A percentile compares a stretch with the other conserved stretches of the same genome.
phyloP scores from a whole-genome alignment of 768 basidiomycete species.

The Leccinum barrowsii region DNA sequence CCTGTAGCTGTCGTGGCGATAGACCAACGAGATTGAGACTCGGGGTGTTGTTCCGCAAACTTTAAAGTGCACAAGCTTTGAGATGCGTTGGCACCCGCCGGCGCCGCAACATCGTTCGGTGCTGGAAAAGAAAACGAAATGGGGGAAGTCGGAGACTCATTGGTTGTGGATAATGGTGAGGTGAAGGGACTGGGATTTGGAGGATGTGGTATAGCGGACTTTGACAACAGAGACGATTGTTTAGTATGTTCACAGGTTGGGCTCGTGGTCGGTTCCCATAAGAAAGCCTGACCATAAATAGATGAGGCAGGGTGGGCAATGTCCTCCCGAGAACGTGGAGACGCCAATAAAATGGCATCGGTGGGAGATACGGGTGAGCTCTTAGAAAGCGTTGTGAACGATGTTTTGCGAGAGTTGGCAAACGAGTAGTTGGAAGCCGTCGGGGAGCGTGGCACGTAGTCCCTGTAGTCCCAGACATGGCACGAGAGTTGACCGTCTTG shows the following conservation, averaged over 20 bases:
- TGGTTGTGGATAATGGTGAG: neutral
- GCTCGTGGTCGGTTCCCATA: neutral
- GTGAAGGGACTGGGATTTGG: slow-evolving; percentile 1
- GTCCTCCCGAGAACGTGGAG: slow-evolving; percentile 20
- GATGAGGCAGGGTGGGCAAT: slow-evolving; percentile 25
- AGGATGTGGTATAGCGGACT: slow-evolving; percentile 3
- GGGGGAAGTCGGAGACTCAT: slow-evolving; percentile 5
- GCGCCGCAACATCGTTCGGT: neutral
- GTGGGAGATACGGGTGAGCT: slow-evolving; percentile 23
- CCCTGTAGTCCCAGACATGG: slow-evolving; percentile 19
- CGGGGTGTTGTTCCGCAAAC: neutral
- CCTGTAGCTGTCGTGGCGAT: slow-evolving; percentile 25
- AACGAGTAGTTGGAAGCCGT: slow-evolving; percentile 28
- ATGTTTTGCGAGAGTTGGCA: slow-evolving; percentile 23
- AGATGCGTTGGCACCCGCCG: too few relatives aligned
- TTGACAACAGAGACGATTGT: neutral
- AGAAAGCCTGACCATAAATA: slow-evolving; percentile 3
- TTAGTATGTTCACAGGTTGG: neutral
- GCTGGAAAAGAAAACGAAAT: neutral
- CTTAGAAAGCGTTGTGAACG: slow-evolving; percentile 17
- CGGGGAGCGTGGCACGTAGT: slow-evolving; percentile 25
- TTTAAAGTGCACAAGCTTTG: slow-evolving; percentile 2
- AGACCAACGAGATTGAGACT: slow-evolving; percentile 27
- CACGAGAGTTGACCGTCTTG: slow-evolving; percentile 13
- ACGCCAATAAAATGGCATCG: slow-evolving; percentile 15